Evolutionary conservation across 2,329 filamentous ascomycete genomes (phyloP), one percentile per base, ranked within the genome.

Genomic region (Epichloe brachyelytri): DNA sequence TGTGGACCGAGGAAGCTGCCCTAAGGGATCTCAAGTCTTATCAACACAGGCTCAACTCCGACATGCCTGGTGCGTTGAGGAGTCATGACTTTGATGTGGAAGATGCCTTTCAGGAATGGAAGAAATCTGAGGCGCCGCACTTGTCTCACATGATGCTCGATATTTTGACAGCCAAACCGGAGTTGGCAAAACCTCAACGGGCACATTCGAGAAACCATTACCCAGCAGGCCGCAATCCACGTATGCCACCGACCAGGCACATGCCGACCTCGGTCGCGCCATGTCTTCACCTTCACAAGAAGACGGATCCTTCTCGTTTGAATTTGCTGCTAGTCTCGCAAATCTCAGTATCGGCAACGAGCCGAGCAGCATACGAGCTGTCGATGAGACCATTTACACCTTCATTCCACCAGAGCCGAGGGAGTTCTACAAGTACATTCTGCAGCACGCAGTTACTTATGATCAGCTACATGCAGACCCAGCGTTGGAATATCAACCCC

Each of bases 131-230:
- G 65, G 79, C 79, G 3, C 85, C 86, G 12, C 88, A 95, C 59
- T 72, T 98, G 41, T 93, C 89, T 5, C 86, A 93, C 59, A 89
- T 97, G 81, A 93, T 98, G 76, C 76, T 95, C 59, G 86, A 90
- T 38, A 88, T 98, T 56, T 73, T 97, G 40, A 88, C 86, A 54
- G 85, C 85, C 5, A 88, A 87, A 58, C 91, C 90, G 4, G 86
- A 91, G 57, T 74, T 97, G 49, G 85, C 88, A 47, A 94, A 63
- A 84, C 78, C 56, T 83, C 85, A 4, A 78, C 83, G 1, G 74
- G 73, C 15, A 71, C 73, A 33, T 70, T 74, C 20, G 78, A 81
- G 46, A 80, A 78, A 61, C 65, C 74, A 12, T 70, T 87, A 48
- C 80, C 60, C 17, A 67, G 73, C 77, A 66, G 66, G 38, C 73